phyloP scores from a whole-genome alignment of 768 basidiomycete species.

The Chlorophyllum brunneum region DNA sequence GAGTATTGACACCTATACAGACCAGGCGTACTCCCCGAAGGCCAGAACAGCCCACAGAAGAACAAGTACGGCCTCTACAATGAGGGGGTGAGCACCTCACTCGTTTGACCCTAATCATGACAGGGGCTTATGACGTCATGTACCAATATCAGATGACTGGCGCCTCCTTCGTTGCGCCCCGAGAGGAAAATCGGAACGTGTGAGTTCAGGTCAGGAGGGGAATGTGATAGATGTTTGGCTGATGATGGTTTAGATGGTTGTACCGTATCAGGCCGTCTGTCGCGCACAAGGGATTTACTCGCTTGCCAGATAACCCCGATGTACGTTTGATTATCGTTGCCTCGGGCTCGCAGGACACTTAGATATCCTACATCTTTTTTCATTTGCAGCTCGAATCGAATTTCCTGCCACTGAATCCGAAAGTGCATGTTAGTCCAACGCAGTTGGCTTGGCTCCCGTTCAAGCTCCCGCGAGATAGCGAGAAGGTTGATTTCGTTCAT shows the following conservation, averaged over 20 bases:
- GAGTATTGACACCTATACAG: conserved; percentile 21
- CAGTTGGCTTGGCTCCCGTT: conserved; percentile 68
- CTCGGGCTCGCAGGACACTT: no score
- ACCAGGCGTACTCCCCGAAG: conserved; percentile 52
- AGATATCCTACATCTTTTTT: neutral
- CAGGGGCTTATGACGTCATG: neutral
- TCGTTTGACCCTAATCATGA: neutral
- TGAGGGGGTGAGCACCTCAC: conserved; percentile 42
- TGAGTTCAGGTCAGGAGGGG: conserved; percentile 25
- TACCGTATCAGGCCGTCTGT: conserved; percentile 70
- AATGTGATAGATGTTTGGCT: neutral
- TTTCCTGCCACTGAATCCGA: conserved; percentile 57
- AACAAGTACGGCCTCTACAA: conserved; percentile 60
- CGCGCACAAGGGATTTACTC: conserved; percentile 58
- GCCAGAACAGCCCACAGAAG: conserved; percentile 61
- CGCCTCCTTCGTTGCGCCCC: conserved; percentile 55
- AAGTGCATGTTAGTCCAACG: conserved; percentile 57
- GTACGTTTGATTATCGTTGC: conserved; percentile 28
- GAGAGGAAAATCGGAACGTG: conserved; percentile 49
- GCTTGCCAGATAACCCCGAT: conserved; percentile 53
- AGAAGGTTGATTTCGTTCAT: conserved; percentile 50
- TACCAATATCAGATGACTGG: conserved; percentile 47
- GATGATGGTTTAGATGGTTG: conserved; percentile 40
- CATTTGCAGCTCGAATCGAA: conserved; percentile 67
- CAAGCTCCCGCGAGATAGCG: conserved; percentile 39